Conservation (phyloP, 73 alveolate species). For the Uronychia binucleata region DNA sequence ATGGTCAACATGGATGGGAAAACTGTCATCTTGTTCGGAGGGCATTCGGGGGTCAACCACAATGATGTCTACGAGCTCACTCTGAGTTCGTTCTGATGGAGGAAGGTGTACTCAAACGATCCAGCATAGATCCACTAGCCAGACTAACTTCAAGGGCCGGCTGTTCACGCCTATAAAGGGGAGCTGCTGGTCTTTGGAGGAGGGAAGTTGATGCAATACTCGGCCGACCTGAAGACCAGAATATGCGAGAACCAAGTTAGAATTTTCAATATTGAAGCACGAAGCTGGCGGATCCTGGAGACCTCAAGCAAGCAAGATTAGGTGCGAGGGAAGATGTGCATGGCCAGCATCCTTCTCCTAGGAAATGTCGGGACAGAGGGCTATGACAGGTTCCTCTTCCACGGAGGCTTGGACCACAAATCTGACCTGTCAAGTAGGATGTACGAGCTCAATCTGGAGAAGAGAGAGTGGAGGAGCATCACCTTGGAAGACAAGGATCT, state of each 20-base stretch:
- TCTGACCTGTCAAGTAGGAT: not conserved
- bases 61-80: not conserved
- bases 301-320: not conserved
- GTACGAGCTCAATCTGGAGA: constrained; percentile 4
- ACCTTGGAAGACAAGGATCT: not conserved
- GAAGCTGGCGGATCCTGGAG: not conserved
- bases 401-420: constrained; percentile 7
- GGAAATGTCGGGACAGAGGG: not conserved
- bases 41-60: constrained; percentile 5
- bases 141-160: not conserved
- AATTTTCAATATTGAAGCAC: not conserved
- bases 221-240: not conserved
- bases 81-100: not conserved
- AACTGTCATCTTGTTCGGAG: not conserved
- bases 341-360: not conserved
- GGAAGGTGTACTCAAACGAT: not conserved
- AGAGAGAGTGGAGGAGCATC: not conserved
- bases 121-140: not conserved
- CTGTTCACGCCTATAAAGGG: not conserved
- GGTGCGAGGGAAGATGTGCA: constrained; percentile 4
- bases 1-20: not conserved
- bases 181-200: constrained; percentile 1
- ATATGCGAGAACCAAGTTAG: not conserved
- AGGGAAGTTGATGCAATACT: not conserved
- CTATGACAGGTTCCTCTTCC: not conserved